phyloP scores from a whole-genome alignment of 352 stramenopile genomes.

The Ochromonadaceae sp. region DNA sequence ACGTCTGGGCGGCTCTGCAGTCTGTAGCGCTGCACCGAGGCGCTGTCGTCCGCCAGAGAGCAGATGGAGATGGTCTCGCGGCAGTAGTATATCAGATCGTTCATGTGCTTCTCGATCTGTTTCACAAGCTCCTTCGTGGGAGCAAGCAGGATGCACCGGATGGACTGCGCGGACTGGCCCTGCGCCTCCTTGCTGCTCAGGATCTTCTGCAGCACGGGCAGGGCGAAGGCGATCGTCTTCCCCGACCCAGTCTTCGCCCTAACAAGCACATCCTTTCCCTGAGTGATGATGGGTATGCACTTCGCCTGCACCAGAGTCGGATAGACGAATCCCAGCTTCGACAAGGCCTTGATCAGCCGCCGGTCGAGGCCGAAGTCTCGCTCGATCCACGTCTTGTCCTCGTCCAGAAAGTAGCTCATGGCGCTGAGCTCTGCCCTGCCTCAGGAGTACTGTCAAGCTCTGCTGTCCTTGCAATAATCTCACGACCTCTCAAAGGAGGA shows the following conservation, averaged over 20 bases:
- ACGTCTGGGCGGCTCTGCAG: conserved; percentile 52
- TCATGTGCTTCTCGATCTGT: conserved; percentile 72
- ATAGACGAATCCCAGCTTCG: conserved; percentile 35
- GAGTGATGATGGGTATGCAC: conserved; percentile 72
- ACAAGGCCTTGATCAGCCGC: conserved; percentile 34
- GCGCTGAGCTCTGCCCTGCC: too few species aligned
- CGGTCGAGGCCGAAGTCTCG: conserved; percentile 31
- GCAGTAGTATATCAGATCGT: conserved; percentile 91
- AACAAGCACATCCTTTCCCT: conserved; percentile 79
- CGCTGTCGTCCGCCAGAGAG: conserved; percentile 66
- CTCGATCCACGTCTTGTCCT: conserved; percentile 9
- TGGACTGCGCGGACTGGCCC: background rate
- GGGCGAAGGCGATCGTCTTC: conserved; percentile 78
- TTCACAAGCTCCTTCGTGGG: conserved; percentile 91
- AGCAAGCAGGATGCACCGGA: conserved; percentile 75
- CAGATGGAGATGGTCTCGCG: conserved; percentile 75
- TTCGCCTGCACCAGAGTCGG: conserved; percentile 43
- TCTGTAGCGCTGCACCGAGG: conserved; percentile 58
- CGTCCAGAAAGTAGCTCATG: background rate
- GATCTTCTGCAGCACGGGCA: conserved; percentile 78
- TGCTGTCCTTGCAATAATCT: too few species aligned
- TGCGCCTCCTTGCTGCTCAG: conserved; percentile 28
- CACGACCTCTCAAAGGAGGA: too few species aligned
- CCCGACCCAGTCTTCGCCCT: conserved; percentile 72
- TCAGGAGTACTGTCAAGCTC: too few species aligned